Base-by-base conservation (phyloP, 1,284 basidiomycete genomes). In the Meripilus lineatus region DNA sequence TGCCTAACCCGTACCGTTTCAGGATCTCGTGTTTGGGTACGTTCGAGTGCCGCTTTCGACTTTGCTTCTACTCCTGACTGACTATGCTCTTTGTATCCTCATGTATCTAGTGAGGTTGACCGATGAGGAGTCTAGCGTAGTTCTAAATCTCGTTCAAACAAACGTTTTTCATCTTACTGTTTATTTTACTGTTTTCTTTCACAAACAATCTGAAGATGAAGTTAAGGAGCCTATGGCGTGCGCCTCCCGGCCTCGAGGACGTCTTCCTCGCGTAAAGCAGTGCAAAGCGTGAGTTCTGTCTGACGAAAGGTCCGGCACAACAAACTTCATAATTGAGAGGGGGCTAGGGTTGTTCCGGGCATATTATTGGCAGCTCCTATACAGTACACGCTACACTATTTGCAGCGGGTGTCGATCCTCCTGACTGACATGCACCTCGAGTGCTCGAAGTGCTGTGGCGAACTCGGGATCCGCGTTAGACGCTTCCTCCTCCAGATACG, bases 1-100 rank as follows among this genome's bases (percentile, higher is more conserved):
- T 20, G n/a, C n/a, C n/a, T n/a, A 23, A 67, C 53, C 54, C 58
- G 50, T 50, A 28, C 35, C 18, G 37, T 34, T 23, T 8, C 51
- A 72, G 72, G 77, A 85, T 68, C 72, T 84, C 45, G 86, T 91
- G 62, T 90, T 90, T 60, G 88, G 88, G 72, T 84, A 74, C 58
- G 85, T 81, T 14, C 26, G 36, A 6, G 35, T 39, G 20, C 40
- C 42, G 15, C 10, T 41, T 20, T 34, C 20, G 23, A 11, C 18
- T 21, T 30, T 34, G 23, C 0, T 30, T 23, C 23, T 21, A 22
- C 28, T 26, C n/a, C 22, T 36, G 2, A 34, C 38, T 34, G 40
- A 47, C 23, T 3, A 14, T 10, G 8, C 10, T 30, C 28, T 8
- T 30, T 30, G 8, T 49, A 21, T 40, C 3, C 34, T 17, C 38